Base-by-base conservation (phyloP, 1,139 yeast genomes). In the Candida sp. region DNA sequence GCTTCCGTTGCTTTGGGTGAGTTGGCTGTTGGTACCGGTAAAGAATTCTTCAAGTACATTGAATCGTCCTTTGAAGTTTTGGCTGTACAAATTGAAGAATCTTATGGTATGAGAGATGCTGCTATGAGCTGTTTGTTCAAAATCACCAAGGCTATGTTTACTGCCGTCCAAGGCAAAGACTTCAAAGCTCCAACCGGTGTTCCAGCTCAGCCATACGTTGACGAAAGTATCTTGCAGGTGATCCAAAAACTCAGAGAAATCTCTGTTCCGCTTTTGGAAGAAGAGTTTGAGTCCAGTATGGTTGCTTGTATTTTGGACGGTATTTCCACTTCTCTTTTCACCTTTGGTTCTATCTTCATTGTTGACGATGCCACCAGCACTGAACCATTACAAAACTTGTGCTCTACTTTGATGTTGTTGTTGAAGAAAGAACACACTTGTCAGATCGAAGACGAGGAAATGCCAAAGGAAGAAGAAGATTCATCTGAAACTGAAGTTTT, bases 1-100 rank as follows among this genome's bases (percentile, higher is more conserved):
- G 97, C 98, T n/a, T 83, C 96, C 44, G 96, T 93, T 65, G 96
- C 98, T 25, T 76, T 94, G 61, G 87, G 92, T 45, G 98, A 94
- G 65, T 82, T 94, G 66, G 96, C 97, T 55, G 72, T 81, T 54
- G 96, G 96, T 59, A 88, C 97, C 48, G 91, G 92, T 62, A 85
- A 83, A 57, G 85, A 84, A 49, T 92, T 94, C 72, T 83, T 85
- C 61, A 87, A 87, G 60, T 93, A 84, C 65, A 86, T 92, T 57
- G 93, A 89, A 67, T 80, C 83, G 57, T 80, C 96, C 27, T 73
- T 90, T 60, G 78, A 80, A 56, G 80, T 83, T 33, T 80, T 94
- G 60, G 73, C 80, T 48, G 89, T 86, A 54, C 94, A 90, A 72
- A 83, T 88, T 55, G 91, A 86, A 57, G 93, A 88, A 67, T 91